These are phyloP conservation scores for Pichia paraexigua DNA, from an alignment of 805 yeast species.

Conservation along the genomic window DNA sequence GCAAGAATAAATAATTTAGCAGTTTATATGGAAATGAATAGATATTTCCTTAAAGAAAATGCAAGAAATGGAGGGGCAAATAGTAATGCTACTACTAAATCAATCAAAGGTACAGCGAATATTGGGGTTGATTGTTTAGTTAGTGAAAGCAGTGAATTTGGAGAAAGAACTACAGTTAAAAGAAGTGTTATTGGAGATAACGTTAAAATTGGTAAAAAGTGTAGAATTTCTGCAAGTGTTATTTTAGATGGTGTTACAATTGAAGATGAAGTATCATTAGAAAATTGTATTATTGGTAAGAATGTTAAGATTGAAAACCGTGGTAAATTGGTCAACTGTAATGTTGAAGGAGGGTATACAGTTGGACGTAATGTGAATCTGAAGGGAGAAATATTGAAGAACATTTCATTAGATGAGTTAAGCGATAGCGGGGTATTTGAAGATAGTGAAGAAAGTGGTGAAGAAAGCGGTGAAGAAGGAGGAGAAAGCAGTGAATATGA, in stretches of 20 bases:
- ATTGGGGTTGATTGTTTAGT: slow-evolving; percentile 84
- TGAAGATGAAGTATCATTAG: slow-evolving; percentile 71
- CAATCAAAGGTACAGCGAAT: slow-evolving; percentile 46
- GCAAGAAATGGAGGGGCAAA: slow-evolving; percentile 34
- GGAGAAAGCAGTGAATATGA: slow-evolving; percentile 32
- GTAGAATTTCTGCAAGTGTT: slow-evolving; percentile 83
- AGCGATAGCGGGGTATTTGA: slow-evolving; percentile 19
- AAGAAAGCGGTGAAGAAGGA: slow-evolving; percentile 32
- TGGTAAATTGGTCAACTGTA: slow-evolving; percentile 66
- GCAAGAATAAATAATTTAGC: slow-evolving; percentile 71
- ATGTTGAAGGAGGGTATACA: slow-evolving; percentile 71
- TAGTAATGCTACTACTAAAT: slow-evolving; percentile 27
- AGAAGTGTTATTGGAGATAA: slow-evolving; percentile 70
- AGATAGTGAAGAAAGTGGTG: slow-evolving; percentile 24
- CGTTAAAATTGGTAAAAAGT: slow-evolving; percentile 75
- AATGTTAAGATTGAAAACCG: slow-evolving; percentile 56
- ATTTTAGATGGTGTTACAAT: slow-evolving; percentile 61
- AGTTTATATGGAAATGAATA: slow-evolving; percentile 84
- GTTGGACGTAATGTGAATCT: slow-evolving; percentile 47
- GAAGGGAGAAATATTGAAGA: slow-evolving; percentile 34
- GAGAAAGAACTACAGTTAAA: slow-evolving; percentile 81
- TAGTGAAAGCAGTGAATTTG: slow-evolving; percentile 59
- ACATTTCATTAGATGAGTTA: slow-evolving; percentile 28
- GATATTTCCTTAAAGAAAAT: slow-evolving; percentile 60
- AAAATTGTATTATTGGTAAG: slow-evolving; percentile 81